These are phyloP conservation scores for Fraxinus nigra DNA, from an alignment of 305 asterid genomes.

Conservation along the genomic window DNA sequence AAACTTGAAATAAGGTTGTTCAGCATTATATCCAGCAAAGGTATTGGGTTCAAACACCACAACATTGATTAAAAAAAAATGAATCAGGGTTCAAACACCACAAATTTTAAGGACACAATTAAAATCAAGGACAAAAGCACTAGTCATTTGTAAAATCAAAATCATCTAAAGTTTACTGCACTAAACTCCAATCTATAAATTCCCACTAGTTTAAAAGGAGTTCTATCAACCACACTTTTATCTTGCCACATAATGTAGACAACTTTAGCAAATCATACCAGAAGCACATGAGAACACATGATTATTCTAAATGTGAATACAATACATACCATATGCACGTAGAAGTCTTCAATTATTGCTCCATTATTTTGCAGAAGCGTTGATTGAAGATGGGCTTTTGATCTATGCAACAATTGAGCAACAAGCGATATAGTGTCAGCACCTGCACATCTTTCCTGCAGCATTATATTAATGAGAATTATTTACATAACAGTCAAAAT, in stretches of 20 bases:
- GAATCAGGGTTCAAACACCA: not conserved
- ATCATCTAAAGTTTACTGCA: slow-evolving; percentile 1
- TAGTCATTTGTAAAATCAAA: slow-evolving; percentile 12
- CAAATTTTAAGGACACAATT: not conserved
- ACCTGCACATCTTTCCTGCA: slow-evolving; percentile 99
- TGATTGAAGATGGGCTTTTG: slow-evolving; percentile 84
- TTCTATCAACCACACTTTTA: slow-evolving; percentile 14
- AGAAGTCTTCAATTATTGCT: slow-evolving; percentile 84
- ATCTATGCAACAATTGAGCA: slow-evolving; percentile 92
- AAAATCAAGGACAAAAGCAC: not conserved
- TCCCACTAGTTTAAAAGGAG: slow-evolving; percentile 7
- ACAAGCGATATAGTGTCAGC: slow-evolving; percentile 87
- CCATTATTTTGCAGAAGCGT: slow-evolving; percentile 80
- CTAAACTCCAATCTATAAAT: slow-evolving; percentile 7
- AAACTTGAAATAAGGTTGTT: not conserved
- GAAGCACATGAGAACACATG: slow-evolving; percentile 8
- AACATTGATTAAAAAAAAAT: not conserved
- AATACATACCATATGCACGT: slow-evolving; percentile 70
- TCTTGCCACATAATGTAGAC: slow-evolving; percentile 1
- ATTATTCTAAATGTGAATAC: slow-evolving; percentile 13
- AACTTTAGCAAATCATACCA: slow-evolving; percentile 10
- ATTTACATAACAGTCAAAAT: slow-evolving; percentile 29
- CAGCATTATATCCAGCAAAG: not conserved
- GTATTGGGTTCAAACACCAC: not conserved
- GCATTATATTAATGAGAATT: slow-evolving; percentile 34